Evolutionary conservation across 441 rosid genomes (phyloP).

Genomic region (Populus hybrid): DNA sequence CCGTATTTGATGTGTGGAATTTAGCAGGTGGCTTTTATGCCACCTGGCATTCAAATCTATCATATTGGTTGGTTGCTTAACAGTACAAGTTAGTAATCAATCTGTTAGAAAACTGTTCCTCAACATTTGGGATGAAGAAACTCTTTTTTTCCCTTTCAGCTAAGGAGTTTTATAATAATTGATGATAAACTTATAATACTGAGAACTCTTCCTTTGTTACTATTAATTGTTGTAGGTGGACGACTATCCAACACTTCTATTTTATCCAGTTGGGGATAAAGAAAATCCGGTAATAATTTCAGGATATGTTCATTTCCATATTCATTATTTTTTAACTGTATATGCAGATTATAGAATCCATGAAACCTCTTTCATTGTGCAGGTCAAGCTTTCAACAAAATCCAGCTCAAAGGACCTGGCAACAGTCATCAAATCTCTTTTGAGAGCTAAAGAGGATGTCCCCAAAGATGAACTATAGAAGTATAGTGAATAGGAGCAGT

Average conservation of each 20-base stretch:
- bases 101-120: neutral
- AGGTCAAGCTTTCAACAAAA: conserved; percentile 65
- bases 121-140: neutral
- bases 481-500: conserved; percentile 5
- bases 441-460: conserved; percentile 42
- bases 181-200: neutral
- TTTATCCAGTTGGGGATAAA: conserved; percentile 65
- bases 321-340: neutral
- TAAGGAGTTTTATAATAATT: neutral
- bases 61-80: neutral
- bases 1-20: too few relatives aligned
- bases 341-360: neutral
- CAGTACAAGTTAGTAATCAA: neutral
- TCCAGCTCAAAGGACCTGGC: conserved; percentile 65
- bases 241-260: conserved; percentile 70
- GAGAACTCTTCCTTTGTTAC: conserved; percentile 4
- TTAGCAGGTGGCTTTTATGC: too few relatives aligned
- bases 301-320: neutral
- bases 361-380: conserved; percentile 19
- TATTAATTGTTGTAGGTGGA: conserved; percentile 44
- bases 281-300: conserved; percentile 59
- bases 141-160: neutral
- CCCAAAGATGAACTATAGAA: conserved; percentile 78
- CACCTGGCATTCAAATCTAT: neutral
- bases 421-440: conserved; percentile 44